A percentile compares a stretch with the other conserved stretches of the same genome.
Conservation (phyloP, 1,284 basidiomycete genomes). For the Phenoliferia sp. region DNA sequence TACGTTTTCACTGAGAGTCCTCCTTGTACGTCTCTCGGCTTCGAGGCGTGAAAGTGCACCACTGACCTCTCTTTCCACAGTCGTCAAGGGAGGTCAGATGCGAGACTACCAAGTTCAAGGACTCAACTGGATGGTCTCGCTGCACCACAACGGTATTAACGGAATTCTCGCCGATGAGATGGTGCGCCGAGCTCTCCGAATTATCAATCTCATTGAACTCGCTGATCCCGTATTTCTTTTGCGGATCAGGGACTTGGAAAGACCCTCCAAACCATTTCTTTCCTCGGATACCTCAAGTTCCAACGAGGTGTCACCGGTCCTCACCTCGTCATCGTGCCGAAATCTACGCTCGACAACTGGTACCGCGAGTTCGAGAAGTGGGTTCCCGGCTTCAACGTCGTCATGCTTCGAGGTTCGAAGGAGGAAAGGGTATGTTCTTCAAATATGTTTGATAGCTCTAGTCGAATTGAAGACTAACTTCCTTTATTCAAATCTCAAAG, state of each 20-base stretch:
- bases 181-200: conserved; percentile 49
- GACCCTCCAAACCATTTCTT: conserved; percentile 95
- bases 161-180: conserved; percentile 93
- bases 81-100: conserved; percentile 81
- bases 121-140: conserved; percentile 91
- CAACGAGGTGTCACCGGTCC: conserved; percentile 72
- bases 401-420: conserved; percentile 78
- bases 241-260: conserved; percentile 82
- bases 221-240: conserved; percentile 23
- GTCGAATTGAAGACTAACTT: not conserved
- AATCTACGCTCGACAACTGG: conserved; percentile 98
- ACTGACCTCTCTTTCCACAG: conserved; percentile 45
- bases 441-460: too few relatives aligned
- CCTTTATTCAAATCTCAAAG: conserved; percentile 32
- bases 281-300: conserved; percentile 90
- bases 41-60: not conserved
- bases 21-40: conserved; percentile 72
- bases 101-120: conserved; percentile 93
- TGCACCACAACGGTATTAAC: conserved; percentile 88
- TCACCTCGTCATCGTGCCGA: conserved; percentile 93
- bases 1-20: conserved; percentile 90
- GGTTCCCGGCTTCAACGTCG: conserved; percentile 83
- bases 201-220: conserved; percentile 2
- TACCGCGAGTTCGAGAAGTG: conserved; percentile 85
- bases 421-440: conserved; percentile 65